Evolutionary conservation across 164 flowering plant species (phyloP).

Genomic region (Vitis amurensis): DNA sequence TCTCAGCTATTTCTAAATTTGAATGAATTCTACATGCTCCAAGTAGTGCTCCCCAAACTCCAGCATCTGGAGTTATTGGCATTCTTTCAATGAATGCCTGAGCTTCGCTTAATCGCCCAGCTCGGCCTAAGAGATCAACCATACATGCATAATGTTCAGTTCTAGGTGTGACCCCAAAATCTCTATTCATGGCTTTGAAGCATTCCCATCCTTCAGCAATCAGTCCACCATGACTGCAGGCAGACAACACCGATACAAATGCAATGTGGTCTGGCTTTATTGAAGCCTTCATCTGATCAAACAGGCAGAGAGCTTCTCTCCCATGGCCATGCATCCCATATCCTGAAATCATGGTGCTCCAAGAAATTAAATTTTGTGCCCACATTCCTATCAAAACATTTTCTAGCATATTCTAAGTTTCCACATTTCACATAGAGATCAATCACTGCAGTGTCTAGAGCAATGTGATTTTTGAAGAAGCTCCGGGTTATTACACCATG

Average conservation of each 20-base stretch:
- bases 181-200: constrained; percentile 34
- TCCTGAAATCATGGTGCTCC: constrained; percentile 45
- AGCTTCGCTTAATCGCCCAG: constrained; percentile 35
- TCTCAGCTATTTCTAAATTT: constrained; percentile 29
- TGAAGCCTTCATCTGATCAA: constrained; percentile 29
- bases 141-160: constrained; percentile 41
- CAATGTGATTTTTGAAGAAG: constrained; percentile 1
- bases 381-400: constrained; percentile 31
- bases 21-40: constrained; percentile 41
- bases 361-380: constrained; percentile 28
- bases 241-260: constrained; percentile 38
- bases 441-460: constrained; percentile 21
- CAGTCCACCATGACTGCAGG: constrained; percentile 49
- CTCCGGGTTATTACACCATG: constrained; percentile 25
- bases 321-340: constrained; percentile 40
- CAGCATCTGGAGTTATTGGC: constrained; percentile 34
- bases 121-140: constrained; percentile 42
- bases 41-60: constrained; percentile 43
- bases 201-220: constrained; percentile 38
- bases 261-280: constrained; percentile 29
- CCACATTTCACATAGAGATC: constrained; percentile 39
- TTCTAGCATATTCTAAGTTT: constrained; percentile 26
- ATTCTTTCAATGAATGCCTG: constrained; percentile 25
- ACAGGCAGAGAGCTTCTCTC: constrained; percentile 28
- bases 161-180: constrained; percentile 25